Evolutionary conservation across 352 stramenopile genomes (phyloP).

Genomic region (Albugo laibachii): DNA sequence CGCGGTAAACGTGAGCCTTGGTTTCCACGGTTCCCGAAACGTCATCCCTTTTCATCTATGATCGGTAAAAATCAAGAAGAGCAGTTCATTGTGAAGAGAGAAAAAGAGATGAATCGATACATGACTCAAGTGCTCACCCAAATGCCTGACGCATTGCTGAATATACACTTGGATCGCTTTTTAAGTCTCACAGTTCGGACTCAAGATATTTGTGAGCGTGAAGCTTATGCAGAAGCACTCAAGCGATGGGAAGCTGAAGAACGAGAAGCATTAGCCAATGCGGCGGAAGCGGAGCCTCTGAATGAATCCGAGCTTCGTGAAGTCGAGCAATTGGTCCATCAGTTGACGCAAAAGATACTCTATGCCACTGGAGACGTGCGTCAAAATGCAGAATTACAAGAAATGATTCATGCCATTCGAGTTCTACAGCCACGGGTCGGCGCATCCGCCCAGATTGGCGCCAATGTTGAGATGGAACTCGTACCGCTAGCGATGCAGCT

Average conservation of each 20-base stretch:
- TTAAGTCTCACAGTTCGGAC: conserved; percentile 75
- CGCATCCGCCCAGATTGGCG: conserved; percentile 69
- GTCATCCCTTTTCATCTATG: conserved; percentile 79
- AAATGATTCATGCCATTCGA: conserved; percentile 82
- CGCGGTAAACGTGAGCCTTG: conserved; percentile 73
- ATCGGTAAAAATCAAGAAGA: conserved; percentile 83
- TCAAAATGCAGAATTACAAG: conserved; percentile 73
- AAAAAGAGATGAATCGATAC: conserved; percentile 84
- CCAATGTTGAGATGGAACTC: conserved; percentile 75
- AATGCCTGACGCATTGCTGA: conserved; percentile 75
- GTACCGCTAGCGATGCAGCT: conserved; percentile 78
- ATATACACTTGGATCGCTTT: conserved; percentile 81
- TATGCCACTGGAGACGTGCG: conserved; percentile 70
- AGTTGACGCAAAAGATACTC: conserved; percentile 79
- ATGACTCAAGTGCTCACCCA: conserved; percentile 81
- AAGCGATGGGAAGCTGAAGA: conserved; percentile 81
- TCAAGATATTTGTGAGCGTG: conserved; percentile 71
- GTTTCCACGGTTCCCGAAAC: conserved; percentile 80
- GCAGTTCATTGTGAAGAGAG: conserved; percentile 81
- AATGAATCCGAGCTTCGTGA: conserved; percentile 78
- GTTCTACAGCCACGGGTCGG: conserved; percentile 66
- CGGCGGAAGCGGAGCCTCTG: conserved; percentile 63
- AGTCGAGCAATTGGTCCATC: conserved; percentile 75
- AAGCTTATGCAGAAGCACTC: conserved; percentile 69
- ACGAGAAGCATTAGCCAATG: conserved; percentile 66